These are phyloP conservation scores for Fusarium sp. DNA, from an alignment of 2,329 filamentous ascomycete genomes.

Conservation along the genomic window DNA sequence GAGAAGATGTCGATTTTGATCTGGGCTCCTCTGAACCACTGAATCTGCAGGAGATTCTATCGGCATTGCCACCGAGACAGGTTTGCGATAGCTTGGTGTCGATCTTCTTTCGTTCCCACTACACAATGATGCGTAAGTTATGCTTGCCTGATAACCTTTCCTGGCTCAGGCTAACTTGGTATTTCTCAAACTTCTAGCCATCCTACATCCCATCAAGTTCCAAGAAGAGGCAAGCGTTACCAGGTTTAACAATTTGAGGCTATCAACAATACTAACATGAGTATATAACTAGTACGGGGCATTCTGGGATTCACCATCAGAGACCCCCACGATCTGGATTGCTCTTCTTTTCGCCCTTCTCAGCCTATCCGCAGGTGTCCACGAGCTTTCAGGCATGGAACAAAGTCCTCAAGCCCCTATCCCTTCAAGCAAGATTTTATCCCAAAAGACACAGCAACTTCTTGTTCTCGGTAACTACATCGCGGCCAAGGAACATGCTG, in stretches of 20 bases:
- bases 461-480: conserved; percentile 62
- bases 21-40: neutral
- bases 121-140: conserved; percentile 47
- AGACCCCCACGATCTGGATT: conserved; percentile 59
- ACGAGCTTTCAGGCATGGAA: conserved; percentile 42
- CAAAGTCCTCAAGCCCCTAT: conserved; percentile 42
- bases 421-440: conserved; percentile 31
- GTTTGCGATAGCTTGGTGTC: conserved; percentile 53
- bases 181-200: conserved; percentile 13
- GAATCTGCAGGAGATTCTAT: conserved; percentile 38
- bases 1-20: neutral
- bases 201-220: conserved; percentile 51
- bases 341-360: conserved; percentile 63
- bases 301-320: conserved; percentile 57
- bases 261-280: neutral
- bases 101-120: conserved; percentile 50
- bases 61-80: conserved; percentile 43
- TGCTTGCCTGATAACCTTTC: fast-evolving
- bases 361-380: conserved; percentile 55
- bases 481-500: conserved; percentile 57
- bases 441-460: conserved; percentile 57
- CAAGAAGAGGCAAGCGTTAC: conserved; percentile 44
- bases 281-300: conserved; percentile 54
- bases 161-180: fast-evolving
- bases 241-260: neutral